Percentiles rank a stretch among this genome's conserved stretches.
Evolutionary conservation across 768 basidiomycete genomes (phyloP).

Genomic region (Chalciporus sphaerocephalus): DNA sequence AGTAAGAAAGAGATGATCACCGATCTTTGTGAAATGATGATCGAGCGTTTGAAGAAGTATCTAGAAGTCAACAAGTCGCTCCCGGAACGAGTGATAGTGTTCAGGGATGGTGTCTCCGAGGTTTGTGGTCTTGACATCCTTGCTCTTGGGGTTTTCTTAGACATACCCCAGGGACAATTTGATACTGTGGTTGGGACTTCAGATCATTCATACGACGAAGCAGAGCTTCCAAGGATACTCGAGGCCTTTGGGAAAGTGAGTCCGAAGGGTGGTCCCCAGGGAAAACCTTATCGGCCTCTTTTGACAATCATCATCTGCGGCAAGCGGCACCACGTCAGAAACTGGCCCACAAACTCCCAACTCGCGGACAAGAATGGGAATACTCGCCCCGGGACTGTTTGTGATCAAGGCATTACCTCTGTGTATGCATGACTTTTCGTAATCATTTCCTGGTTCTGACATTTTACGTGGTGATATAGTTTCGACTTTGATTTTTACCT

Average conservation of each 20-base stretch:
- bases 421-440: slow-evolving; percentile 38
- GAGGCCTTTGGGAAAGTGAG: slow-evolving; percentile 51
- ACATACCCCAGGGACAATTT: slow-evolving; percentile 62
- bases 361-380: slow-evolving; percentile 66
- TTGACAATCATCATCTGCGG: slow-evolving; percentile 79
- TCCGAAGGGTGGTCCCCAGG: slow-evolving; percentile 39
- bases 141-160: not conserved
- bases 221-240: slow-evolving; percentile 61
- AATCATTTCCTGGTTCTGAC: slow-evolving; percentile 6
- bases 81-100: slow-evolving; percentile 67
- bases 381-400: slow-evolving; percentile 73
- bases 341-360: slow-evolving; percentile 50
- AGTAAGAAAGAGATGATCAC: slow-evolving; percentile 55
- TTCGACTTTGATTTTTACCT: slow-evolving; percentile 67
- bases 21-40: slow-evolving; percentile 60
- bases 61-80: slow-evolving; percentile 51
- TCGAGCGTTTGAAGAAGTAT: slow-evolving; percentile 61
- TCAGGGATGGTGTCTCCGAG: slow-evolving; percentile 81
- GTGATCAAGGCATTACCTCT: slow-evolving; percentile 73
- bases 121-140: slow-evolving; percentile 33
- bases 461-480: slow-evolving; percentile 24
- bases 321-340: slow-evolving; percentile 58
- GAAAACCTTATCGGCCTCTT: slow-evolving; percentile 50
- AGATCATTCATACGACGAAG: slow-evolving; percentile 22
- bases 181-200: slow-evolving; percentile 37